Base-by-base conservation (phyloP, 2,329 filamentous ascomycete genomes). In the Alternaria metachromatica region DNA sequence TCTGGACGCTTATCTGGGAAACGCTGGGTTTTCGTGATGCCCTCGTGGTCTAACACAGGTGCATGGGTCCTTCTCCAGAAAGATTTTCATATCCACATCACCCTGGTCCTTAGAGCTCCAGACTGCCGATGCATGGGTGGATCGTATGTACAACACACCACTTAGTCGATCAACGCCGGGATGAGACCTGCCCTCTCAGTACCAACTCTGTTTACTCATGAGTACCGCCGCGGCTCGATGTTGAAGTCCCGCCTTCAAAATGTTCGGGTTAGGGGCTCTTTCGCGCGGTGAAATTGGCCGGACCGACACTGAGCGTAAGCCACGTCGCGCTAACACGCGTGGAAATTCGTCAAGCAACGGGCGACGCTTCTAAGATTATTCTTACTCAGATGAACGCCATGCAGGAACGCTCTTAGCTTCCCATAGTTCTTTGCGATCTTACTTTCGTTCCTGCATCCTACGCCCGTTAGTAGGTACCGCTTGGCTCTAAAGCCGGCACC, bases 81-180 rank as follows among this genome's bases (percentile, higher is more conserved):
- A 55, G 37, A 43, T 51, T 37, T 51, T 37, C 49, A 51, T 33
- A 33, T 37, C 18, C 18, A 51, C 28, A 20, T 12, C 20, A 51
- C 49, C 49, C 49, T 51, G 49, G 49, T 37, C 30, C 28, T 51
- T 33, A 51, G 49, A 37, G 49, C 49, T 51, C 49, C 28, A 51
- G 28, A 51, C 28, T 30, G 28, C 28, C 28, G 18, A 51, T 51
- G 18, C 49, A 33, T 3, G 18, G 21, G 49, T 51, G 28, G 49
- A 33, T 51, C 49, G 49, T 51, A 41, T 41, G 37, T 41, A 37
- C 49, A 51, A 23, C 49, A 51, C 28, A 51, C 48, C 26, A 33
- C 26, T n/a, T 51, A 37, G 26, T 21, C 28, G 18, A 51, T 51
- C 49, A n/a, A 51, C 20, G 28, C 49, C 33, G 21, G 49, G 49